Base-by-base conservation (phyloP, 164 flowering plant species). In the Protea cynaroides region DNA sequence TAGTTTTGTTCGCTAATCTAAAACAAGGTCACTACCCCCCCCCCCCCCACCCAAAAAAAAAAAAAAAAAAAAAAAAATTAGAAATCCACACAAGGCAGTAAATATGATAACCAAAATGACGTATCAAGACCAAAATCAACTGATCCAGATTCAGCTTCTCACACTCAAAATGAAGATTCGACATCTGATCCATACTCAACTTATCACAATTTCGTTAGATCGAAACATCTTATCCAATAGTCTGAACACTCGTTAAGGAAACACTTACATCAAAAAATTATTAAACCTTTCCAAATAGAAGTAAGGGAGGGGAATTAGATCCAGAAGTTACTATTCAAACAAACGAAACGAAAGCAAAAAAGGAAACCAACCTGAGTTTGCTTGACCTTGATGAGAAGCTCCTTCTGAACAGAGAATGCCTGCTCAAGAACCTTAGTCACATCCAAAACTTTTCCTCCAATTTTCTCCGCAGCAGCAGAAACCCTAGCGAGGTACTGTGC, bases 371-470 rank as follows among this genome's bases (percentile, higher is more conserved):
- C 97, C 95, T 84, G 81, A 68, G 82, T 64, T 64, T 84, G 91
- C 83, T 90, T 95, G 71, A 82, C 72, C 71, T 81, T 74, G 55
- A 88, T 53, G 14, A 92, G 91, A 56, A 95, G 91, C 61, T 88
- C 91, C 74, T 75, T 86, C 71, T 86, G 86, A 68, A 74, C 84
- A 24, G 71, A 23, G 62, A 92, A 92, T 1, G 97, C 98, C 61
- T 86, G 77, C 23, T 71, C 74, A 0, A 95, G 34, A 60, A 87
- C 36, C 82, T 80, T 86, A 14, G 96, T 84, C 19, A 68, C 89
- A 3, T 88, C 94, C 54, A 82, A 64, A 59, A 90, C 97, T 69
- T 87, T 76, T 12, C 92, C 99, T 0, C 99, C 99, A 49, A 95
- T 95, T 82, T 84, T 88, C 84, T 81, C 92, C 14, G 87, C 97